Evolutionary conservation across 371 early-diverging fungal species (phyloP).

Genomic region (Mortierella sp.): DNA sequence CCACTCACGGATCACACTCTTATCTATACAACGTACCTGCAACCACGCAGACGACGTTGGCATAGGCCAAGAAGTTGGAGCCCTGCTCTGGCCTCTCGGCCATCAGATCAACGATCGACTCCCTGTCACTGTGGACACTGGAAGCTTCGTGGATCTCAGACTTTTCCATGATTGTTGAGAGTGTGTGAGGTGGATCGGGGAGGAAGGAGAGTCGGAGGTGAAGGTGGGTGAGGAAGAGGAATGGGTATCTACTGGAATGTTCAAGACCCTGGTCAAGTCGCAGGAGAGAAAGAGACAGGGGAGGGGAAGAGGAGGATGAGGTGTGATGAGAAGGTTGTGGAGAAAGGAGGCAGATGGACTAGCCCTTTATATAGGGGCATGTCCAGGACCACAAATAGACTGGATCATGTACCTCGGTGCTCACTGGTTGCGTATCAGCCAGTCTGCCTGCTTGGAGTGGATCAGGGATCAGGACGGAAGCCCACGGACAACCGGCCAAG

Average conservation of each 20-base stretch:
- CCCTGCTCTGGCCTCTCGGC: constrained; percentile 53
- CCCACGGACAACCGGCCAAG: too few relatives aligned
- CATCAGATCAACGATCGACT: constrained; percentile 46
- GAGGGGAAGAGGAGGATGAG: background rate
- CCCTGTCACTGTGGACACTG: constrained; percentile 38
- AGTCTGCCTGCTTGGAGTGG: too few relatives aligned
- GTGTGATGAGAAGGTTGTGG: too few relatives aligned
- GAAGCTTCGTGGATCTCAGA: constrained; percentile 31
- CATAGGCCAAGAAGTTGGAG: constrained; percentile 59
- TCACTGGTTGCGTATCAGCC: too few relatives aligned
- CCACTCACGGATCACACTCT: background rate
- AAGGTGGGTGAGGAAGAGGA: constrained; percentile 1
- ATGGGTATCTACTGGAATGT: constrained; percentile 6
- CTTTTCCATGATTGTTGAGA: constrained; percentile 23
- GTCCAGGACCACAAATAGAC: too few relatives aligned
- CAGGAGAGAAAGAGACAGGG: background rate
- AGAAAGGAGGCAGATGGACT: too few relatives aligned
- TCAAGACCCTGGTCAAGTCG: background rate
- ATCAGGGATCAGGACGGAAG: too few relatives aligned
- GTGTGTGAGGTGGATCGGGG: background rate
- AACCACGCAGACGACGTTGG: constrained; percentile 82
- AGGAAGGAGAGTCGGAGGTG: background rate
- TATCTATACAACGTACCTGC: constrained; percentile 62
- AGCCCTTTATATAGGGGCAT: too few relatives aligned
- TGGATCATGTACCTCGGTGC: too few relatives aligned